Evolutionary conservation across 2,329 filamentous ascomycete species (phyloP).

Genomic region (Alternaria gaisen): DNA sequence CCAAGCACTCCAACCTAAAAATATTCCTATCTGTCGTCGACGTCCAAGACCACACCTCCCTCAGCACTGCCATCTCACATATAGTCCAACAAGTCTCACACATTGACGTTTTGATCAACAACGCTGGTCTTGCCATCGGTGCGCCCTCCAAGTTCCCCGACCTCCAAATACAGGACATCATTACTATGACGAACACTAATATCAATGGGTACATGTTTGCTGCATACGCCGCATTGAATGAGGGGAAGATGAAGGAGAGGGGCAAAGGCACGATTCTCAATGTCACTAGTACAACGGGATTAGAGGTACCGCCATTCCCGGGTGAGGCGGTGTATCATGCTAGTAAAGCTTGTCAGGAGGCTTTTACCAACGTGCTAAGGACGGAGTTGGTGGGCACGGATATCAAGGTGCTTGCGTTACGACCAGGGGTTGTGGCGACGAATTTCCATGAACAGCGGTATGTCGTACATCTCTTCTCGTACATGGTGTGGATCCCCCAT

Average conservation of each 20-base stretch:
- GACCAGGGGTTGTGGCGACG: conserved; percentile 60
- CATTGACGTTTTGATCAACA: conserved; percentile 60
- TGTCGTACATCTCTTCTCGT: background rate
- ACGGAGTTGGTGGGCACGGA: conserved; percentile 59
- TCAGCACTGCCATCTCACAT: conserved; percentile 36
- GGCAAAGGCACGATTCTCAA: conserved; percentile 58
- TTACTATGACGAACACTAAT: conserved; percentile 59
- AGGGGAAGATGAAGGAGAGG: conserved; percentile 50
- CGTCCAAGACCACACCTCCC: conserved; percentile 41
- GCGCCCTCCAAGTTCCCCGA: conserved; percentile 56
- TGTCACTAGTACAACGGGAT: conserved; percentile 57
- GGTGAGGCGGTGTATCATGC: conserved; percentile 62
- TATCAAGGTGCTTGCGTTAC: conserved; percentile 58
- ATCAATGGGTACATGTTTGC: conserved; percentile 60
- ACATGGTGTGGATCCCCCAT: background rate
- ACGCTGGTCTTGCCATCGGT: conserved; percentile 59
- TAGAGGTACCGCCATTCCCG: conserved; percentile 60
- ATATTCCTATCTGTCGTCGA: conserved; percentile 46
- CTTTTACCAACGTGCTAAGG: conserved; percentile 59
- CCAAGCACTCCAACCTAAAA: conserved; percentile 21
- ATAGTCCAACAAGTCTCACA: conserved; percentile 41
- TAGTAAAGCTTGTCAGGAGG: conserved; percentile 59
- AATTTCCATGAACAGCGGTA: conserved; percentile 58
- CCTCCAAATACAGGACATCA: conserved; percentile 54
- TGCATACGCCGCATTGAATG: conserved; percentile 57